Evolutionary conservation across 306 rosid genomes (phyloP).

Genomic region (Trifolium subterraneum): DNA sequence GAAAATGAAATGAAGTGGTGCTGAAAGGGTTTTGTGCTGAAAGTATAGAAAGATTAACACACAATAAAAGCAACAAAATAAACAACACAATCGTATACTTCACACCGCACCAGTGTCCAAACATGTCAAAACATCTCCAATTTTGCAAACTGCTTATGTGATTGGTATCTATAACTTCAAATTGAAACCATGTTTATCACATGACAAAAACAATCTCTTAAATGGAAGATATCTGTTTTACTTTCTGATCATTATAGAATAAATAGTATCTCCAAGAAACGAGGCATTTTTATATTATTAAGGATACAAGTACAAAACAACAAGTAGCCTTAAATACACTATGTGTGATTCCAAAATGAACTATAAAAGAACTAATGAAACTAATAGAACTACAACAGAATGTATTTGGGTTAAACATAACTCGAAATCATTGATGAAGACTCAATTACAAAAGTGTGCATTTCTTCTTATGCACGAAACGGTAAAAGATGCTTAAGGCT

Average conservation of each 20-base stretch:
- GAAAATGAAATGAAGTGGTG: too few species aligned
- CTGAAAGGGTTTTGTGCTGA: too few species aligned
- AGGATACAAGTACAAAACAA: neutral
- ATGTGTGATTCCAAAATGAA: neutral
- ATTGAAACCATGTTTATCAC: neutral
- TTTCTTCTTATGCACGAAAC: neutral
- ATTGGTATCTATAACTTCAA: neutral
- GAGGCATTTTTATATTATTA: neutral
- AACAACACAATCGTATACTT: too few species aligned
- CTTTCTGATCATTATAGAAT: neutral
- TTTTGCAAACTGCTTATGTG: too few species aligned
- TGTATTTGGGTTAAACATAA: slow-evolving; percentile 6
- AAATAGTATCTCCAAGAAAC: too few species aligned
- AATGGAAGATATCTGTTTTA: neutral
- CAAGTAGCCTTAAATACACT: slow-evolving; percentile 2
- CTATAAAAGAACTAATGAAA: neutral
- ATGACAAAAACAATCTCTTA: neutral
- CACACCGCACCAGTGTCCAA: too few species aligned
- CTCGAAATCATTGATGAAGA: neutral
- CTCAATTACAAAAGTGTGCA: neutral
- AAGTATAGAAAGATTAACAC: too few species aligned
- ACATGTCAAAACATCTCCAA: too few species aligned
- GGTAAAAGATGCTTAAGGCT: slow-evolving; percentile 33
- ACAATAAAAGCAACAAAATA: too few species aligned
- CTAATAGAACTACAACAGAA: neutral